Evolutionary conservation across 1,284 basidiomycete genomes (phyloP).

Genomic region (Papiliotrema flavescens): DNA sequence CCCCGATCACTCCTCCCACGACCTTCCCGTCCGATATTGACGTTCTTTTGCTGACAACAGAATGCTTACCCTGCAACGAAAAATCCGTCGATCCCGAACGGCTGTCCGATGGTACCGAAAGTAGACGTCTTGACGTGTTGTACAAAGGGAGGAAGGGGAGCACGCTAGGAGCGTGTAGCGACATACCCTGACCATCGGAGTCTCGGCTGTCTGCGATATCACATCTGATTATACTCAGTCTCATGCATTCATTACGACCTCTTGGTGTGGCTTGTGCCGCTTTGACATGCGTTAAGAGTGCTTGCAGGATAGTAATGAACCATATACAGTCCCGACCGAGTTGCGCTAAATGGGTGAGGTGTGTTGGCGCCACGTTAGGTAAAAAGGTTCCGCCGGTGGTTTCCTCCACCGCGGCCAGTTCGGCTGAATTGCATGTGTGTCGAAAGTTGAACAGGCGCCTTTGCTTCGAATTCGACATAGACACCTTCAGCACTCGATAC

Average conservation of each 20-base stretch:
- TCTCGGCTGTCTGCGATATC: not conserved
- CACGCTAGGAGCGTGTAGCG: not conserved
- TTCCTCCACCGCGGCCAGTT: too few relatives aligned
- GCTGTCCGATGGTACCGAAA: conserved; percentile 76
- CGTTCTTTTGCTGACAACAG: conserved; percentile 19
- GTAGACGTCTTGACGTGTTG: conserved; percentile 12
- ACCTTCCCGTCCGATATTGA: too few relatives aligned
- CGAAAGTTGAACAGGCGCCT: too few relatives aligned
- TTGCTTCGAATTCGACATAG: too few relatives aligned
- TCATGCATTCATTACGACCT: not conserved
- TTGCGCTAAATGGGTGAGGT: not conserved
- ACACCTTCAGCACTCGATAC: too few relatives aligned
- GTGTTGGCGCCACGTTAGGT: not conserved
- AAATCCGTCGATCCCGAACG: conserved; percentile 90
- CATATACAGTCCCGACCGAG: too few relatives aligned
- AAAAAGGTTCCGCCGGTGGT: not conserved
- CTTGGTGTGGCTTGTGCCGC: too few relatives aligned
- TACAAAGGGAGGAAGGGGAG: not conserved
- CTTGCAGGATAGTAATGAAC: too few relatives aligned
- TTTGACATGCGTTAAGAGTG: too few relatives aligned
- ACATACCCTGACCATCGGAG: too few relatives aligned
- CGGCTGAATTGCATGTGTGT: too few relatives aligned
- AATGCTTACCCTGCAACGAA: conserved; percentile 93
- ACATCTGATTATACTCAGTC: not conserved
- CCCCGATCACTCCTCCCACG: not conserved